Evolutionary conservation across 1,139 yeast genomes (phyloP).

Genomic region (Yamadazyma diospyri): DNA sequence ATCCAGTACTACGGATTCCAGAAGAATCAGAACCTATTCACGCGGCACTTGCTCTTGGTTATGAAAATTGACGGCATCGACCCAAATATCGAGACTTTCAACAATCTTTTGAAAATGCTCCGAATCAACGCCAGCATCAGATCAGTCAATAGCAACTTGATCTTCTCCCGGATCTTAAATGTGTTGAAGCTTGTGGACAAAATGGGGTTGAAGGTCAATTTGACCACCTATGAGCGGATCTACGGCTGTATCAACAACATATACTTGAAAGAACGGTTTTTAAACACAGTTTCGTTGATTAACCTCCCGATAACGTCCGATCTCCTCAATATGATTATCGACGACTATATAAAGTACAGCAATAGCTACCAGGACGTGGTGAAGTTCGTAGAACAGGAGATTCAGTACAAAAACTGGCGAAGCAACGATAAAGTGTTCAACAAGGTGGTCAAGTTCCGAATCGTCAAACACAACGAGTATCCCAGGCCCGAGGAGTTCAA

Average conservation of each 20-base stretch:
- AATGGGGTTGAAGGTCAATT: constrained; percentile 29
- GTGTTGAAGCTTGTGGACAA: constrained; percentile 28
- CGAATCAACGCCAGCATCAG: constrained; percentile 33
- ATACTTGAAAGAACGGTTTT: constrained; percentile 34
- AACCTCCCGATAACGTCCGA: constrained; percentile 34
- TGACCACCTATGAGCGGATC: constrained; percentile 36
- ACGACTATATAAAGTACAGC: constrained; percentile 34
- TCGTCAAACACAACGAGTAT: constrained; percentile 7
- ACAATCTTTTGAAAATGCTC: constrained; percentile 31
- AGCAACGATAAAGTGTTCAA: constrained; percentile 27
- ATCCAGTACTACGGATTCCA: constrained; percentile 42
- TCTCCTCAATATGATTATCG: constrained; percentile 29
- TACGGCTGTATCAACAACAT: constrained; percentile 38
- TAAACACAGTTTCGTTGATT: constrained; percentile 28
- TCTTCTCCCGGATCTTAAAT: constrained; percentile 27
- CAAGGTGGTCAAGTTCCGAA: constrained; percentile 26
- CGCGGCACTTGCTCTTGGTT: constrained; percentile 37
- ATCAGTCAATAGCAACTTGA: constrained; percentile 28
- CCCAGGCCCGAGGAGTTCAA: constrained; percentile 3
- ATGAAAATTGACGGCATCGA: constrained; percentile 42
- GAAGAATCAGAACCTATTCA: constrained; percentile 42
- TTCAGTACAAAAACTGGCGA: constrained; percentile 28
- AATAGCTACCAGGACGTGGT: constrained; percentile 24
- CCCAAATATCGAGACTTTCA: constrained; percentile 42
- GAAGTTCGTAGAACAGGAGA: constrained; percentile 32